Conservation (phyloP, 208 protist species). For the Leishmania tropica region DNA sequence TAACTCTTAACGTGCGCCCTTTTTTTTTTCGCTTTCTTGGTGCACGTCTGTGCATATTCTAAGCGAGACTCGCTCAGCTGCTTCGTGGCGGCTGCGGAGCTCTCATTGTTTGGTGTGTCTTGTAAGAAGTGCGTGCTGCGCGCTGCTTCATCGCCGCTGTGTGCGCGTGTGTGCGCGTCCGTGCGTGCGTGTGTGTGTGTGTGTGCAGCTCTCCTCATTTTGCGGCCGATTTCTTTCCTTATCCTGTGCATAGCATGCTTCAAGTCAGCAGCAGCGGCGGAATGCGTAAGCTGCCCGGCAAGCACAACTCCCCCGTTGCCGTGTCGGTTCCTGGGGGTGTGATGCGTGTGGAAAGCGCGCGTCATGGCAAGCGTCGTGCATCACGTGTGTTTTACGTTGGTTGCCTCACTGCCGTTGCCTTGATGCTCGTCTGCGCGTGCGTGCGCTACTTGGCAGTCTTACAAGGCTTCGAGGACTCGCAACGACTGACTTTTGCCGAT, state of each 20-base stretch:
- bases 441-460: not conserved
- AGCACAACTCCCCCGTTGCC: not conserved
- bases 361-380: not conserved
- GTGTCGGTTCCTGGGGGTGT: not conserved
- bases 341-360: not conserved
- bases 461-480: not conserved
- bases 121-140: not conserved
- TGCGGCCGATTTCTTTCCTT: not conserved
- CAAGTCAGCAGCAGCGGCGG: not conserved
- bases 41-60: too few species aligned
- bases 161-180: not conserved
- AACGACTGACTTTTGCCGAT: not conserved
- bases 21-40: too few species aligned
- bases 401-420: not conserved
- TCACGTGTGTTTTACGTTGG: not conserved
- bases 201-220: not conserved
- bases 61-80: too few species aligned
- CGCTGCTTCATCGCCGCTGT: not conserved
- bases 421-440: not conserved
- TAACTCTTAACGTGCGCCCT: too few species aligned
- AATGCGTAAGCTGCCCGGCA: not conserved
- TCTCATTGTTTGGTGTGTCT: too few species aligned
- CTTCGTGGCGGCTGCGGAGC: too few species aligned
- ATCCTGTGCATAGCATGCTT: not conserved
- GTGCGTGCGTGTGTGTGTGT: too few species aligned